These are phyloP conservation scores for Tolypocladium amazonense DNA, from an alignment of 2,329 filamentous ascomycete species.

Conservation along the genomic window DNA sequence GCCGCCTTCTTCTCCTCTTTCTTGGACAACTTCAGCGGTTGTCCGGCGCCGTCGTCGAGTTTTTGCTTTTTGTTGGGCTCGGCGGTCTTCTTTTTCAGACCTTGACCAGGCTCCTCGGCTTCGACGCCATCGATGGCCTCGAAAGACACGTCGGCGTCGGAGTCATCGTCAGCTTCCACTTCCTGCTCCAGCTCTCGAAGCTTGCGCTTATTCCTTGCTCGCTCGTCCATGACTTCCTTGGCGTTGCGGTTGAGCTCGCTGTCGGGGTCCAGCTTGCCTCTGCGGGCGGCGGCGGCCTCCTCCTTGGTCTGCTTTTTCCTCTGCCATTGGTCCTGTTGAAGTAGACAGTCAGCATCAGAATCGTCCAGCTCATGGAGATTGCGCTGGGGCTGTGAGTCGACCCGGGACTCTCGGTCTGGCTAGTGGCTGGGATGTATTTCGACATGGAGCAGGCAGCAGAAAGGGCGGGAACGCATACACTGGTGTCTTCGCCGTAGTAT, in stretches of 20 bases:
- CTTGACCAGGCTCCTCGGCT: slow-evolving; percentile 52
- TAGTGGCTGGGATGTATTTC: neutral
- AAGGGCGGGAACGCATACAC: slow-evolving; percentile 43
- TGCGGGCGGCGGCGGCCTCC: slow-evolving; percentile 70
- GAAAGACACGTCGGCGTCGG: slow-evolving; percentile 31
- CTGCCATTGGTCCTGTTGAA: slow-evolving; percentile 72
- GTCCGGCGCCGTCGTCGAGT: slow-evolving; percentile 20
- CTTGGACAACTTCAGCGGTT: slow-evolving; percentile 36
- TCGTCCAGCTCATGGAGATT: neutral
- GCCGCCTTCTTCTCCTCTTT: slow-evolving; percentile 43
- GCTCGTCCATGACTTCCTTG: slow-evolving; percentile 86
- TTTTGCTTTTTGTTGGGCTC: slow-evolving; percentile 48
- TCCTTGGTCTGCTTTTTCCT: slow-evolving; percentile 94
- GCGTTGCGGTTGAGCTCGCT: slow-evolving; percentile 70
- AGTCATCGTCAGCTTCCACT: slow-evolving; percentile 32
- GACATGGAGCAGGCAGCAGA: neutral
- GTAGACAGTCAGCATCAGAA: neutral
- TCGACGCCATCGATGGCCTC: slow-evolving; percentile 43
- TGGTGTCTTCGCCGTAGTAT: slow-evolving; percentile 80
- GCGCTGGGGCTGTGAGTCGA: neutral
- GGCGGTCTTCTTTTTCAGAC: slow-evolving; percentile 39
- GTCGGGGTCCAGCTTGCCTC: slow-evolving; percentile 84
- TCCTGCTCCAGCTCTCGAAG: slow-evolving; percentile 50
- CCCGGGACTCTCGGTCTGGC: neutral
- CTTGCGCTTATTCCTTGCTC: slow-evolving; percentile 69